These are phyloP conservation scores for Candida awuae DNA, from an alignment of 805 yeast genomes.

Conservation along the genomic window DNA sequence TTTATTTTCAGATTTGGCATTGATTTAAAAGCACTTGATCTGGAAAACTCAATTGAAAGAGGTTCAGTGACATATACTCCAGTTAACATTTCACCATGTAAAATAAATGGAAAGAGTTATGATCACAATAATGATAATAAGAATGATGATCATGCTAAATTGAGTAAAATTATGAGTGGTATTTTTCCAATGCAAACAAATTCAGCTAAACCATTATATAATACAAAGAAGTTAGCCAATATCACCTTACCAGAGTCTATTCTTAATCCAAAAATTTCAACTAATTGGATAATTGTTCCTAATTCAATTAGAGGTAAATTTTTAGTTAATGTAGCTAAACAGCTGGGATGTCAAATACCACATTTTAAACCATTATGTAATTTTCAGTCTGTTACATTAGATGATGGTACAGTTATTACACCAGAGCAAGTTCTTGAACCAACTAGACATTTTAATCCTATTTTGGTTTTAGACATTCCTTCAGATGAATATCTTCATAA, in stretches of 20 bases:
- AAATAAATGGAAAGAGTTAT: not conserved
- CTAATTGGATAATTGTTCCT: slow-evolving; percentile 63
- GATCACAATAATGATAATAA: slow-evolving; percentile 1
- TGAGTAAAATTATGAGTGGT: slow-evolving; percentile 7
- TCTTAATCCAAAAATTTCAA: slow-evolving; percentile 32
- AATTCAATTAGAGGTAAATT: slow-evolving; percentile 73
- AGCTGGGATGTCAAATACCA: slow-evolving; percentile 60
- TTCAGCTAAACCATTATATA: slow-evolving; percentile 8
- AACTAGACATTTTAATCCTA: slow-evolving; percentile 46
- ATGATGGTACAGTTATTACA: slow-evolving; percentile 47
- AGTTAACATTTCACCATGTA: slow-evolving; percentile 13
- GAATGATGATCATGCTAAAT: slow-evolving; percentile 5
- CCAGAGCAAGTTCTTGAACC: slow-evolving; percentile 72
- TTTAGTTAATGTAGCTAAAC: slow-evolving; percentile 52
- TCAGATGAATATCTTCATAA: slow-evolving; percentile 34
- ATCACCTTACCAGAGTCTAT: slow-evolving; percentile 21
- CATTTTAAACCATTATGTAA: slow-evolving; percentile 49
- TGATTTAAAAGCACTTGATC: slow-evolving; percentile 30
- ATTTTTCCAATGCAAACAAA: slow-evolving; percentile 21
- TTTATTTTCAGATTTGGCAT: slow-evolving; percentile 78
- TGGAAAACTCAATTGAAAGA: slow-evolving; percentile 5
- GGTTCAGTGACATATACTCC: slow-evolving; percentile 17
- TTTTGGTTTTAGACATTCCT: slow-evolving; percentile 72
- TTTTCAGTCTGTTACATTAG: slow-evolving; percentile 50
- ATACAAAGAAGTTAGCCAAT: slow-evolving; percentile 16